Base-by-base conservation (phyloP, 306 rosid genomes). In the Erythrophleum fordii region DNA sequence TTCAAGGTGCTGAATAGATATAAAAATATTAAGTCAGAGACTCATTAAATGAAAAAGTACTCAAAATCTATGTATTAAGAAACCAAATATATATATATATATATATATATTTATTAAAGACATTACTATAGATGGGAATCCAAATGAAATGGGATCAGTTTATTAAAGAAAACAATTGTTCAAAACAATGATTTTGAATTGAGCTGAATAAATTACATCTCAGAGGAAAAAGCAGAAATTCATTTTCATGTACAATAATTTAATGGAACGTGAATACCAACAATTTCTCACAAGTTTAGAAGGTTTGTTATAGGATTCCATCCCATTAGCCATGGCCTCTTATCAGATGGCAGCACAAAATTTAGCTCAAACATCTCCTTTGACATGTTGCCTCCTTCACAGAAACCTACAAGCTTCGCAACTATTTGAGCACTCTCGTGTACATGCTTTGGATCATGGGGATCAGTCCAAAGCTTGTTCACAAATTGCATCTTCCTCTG, bases 331-430 rank as follows among this genome's bases (percentile, higher is more conserved):
- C 99, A 96, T 44, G 97, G 89, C 86, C 97, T 89, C 86, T 73
- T 93, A 71, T 92, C 99, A 59, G 97, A 92, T 52, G 99, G 98
- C 83, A 85, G 93, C 37, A 75, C 98, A 39, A 96, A 93, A 75
- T 92, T 96, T 77, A 96, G 97, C 79, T 92, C 97, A 73, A 96
- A 96, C 99, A 96, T 93, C 89, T 96, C 99, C 85, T 81, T 92
- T 44, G 99, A 94, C 93, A 96, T 69, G 89, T 93, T 93, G 11
- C 99, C 97, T 41, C 97, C 89, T 86, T 89, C 97, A 48, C 93
- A 73, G 85, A 96, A 96, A 31, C 98, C 99, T 11, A 96, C 99
- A 73, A 96, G 98, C 82, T 81, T 93, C 51, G 99, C 98, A 76
- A 96, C 99, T 44, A 96, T 88, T 75, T 93, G 95, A 68, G 99